phyloP scores from a whole-genome alignment of 1,139 yeast genomes.

The Candida sojae region DNA sequence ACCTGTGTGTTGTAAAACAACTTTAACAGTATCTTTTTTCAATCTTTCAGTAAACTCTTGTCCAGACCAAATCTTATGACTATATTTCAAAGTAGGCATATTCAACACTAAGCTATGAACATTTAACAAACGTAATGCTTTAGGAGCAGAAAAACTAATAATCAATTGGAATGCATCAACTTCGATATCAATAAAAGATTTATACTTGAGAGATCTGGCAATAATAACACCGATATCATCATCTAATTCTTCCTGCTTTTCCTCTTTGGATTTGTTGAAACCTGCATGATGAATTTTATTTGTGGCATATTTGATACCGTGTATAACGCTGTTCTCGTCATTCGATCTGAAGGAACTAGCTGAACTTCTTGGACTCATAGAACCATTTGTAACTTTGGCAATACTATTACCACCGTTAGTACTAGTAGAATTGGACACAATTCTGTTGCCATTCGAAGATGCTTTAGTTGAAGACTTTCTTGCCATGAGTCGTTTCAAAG shows the following conservation, averaged over 20 bases:
- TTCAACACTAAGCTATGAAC: slow-evolving; percentile 67
- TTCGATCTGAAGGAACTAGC: not conserved
- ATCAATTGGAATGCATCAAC: slow-evolving; percentile 56
- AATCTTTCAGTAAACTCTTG: slow-evolving; percentile 68
- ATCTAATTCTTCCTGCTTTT: slow-evolving; percentile 12
- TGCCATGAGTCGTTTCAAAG: slow-evolving; percentile 16
- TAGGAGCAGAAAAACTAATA: slow-evolving; percentile 78
- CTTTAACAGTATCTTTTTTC: slow-evolving; percentile 67
- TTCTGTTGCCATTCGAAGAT: slow-evolving; percentile 2
- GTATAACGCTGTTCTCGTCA: slow-evolving; percentile 1
- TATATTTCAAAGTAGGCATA: slow-evolving; percentile 66
- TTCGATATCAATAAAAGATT: slow-evolving; percentile 61
- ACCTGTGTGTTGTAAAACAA: slow-evolving; percentile 75
- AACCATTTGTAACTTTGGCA: not conserved
- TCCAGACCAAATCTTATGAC: slow-evolving; percentile 75
- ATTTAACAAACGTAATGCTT: slow-evolving; percentile 64
- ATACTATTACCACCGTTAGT: not conserved
- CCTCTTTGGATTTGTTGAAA: not conserved
- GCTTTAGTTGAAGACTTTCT: slow-evolving; percentile 8
- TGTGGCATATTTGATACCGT: slow-evolving; percentile 18
- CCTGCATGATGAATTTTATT: not conserved
- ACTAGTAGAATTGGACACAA: not conserved
- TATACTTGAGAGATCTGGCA: slow-evolving; percentile 62
- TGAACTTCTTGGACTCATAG: slow-evolving; percentile 3
- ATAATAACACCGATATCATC: slow-evolving; percentile 24